Evolutionary conservation across 2,329 filamentous ascomycete genomes (phyloP).

Genomic region (Fusarium secorum): DNA sequence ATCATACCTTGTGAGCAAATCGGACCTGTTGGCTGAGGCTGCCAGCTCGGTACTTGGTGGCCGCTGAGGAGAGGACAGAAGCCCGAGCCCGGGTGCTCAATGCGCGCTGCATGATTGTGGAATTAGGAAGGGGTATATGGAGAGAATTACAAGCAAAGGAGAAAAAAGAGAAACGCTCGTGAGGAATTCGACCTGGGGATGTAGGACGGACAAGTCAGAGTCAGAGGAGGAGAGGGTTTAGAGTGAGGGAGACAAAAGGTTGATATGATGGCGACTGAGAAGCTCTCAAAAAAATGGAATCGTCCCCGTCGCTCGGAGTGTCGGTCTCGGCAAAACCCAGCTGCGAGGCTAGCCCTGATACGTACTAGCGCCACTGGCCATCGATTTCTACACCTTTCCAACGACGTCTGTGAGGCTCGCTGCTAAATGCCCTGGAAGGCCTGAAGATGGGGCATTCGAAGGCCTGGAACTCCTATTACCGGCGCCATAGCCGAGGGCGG

Average conservation of each 20-base stretch:
- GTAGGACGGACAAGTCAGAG: conserved; percentile 32
- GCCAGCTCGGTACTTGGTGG: conserved; percentile 69
- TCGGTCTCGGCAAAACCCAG: conserved; percentile 51
- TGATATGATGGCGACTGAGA: conserved; percentile 42
- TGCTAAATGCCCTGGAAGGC: conserved; percentile 19
- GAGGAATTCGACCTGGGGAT: conserved; percentile 42
- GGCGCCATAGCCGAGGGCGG: conserved; percentile 35
- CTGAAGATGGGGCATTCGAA: background rate
- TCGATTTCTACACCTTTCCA: conserved; percentile 51
- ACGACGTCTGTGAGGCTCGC: conserved; percentile 42
- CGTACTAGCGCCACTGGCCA: conserved; percentile 41
- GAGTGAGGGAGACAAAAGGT: conserved; percentile 35
- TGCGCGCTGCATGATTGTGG: conserved; percentile 88
- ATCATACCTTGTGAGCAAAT: conserved; percentile 92
- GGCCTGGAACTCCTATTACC: conserved; percentile 32
- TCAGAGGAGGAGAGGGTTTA: conserved; percentile 14
- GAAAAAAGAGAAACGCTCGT: conserved; percentile 41
- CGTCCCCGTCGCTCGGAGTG: conserved; percentile 45
- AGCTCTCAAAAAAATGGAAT: conserved; percentile 50
- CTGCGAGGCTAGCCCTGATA: conserved; percentile 42
- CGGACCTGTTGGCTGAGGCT: conserved; percentile 86
- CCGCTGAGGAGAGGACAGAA: conserved; percentile 77
- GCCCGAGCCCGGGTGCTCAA: conserved; percentile 82
- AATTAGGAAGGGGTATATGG: conserved; percentile 45
- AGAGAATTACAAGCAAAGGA: conserved; percentile 41